Conservation (phyloP, 2,329 filamentous ascomycete genomes). For the Alternaria hordeiaustralica region DNA sequence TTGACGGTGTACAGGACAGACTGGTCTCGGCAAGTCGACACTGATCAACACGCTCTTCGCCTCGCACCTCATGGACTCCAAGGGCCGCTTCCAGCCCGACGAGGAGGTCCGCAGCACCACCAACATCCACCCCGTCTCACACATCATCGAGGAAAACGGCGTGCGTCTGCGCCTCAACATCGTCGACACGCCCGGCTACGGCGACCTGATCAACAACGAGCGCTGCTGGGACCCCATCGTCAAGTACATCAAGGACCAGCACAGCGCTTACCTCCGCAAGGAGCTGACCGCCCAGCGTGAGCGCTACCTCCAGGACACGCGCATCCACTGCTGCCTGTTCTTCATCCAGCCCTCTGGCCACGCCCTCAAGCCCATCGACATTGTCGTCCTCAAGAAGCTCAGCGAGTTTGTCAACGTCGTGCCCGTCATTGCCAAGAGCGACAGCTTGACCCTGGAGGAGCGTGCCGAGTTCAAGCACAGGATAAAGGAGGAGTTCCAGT, state of each 20-base stretch:
- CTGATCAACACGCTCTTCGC: conserved; percentile 99
- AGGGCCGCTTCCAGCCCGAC: conserved; percentile 90
- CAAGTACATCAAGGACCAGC: conserved; percentile 99
- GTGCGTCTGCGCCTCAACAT: conserved; percentile 98
- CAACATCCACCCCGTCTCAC: conserved; percentile 96
- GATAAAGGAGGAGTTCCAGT: conserved; percentile 99
- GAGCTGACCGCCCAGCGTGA: conserved; percentile 99
- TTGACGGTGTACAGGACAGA: conserved; percentile 73
- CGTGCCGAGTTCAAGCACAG: conserved; percentile 93
- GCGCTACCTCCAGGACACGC: conserved; percentile 98
- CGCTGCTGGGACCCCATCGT: conserved; percentile 99
- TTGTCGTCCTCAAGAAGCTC: conserved; percentile 99
- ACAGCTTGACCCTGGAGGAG: conserved; percentile 95
- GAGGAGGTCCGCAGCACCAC: conserved; percentile 95
- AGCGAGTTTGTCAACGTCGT: conserved; percentile 99
- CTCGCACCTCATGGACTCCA: conserved; percentile 98
- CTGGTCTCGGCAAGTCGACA: conserved; percentile 97
- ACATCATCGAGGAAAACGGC: conserved; percentile 99
- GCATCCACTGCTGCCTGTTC: conserved; percentile 99
- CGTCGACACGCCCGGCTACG: conserved; percentile 97
- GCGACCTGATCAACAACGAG: conserved; percentile 99
- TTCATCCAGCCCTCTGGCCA: conserved; percentile 99
- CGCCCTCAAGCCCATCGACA: conserved; percentile 98
- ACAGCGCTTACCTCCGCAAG: conserved; percentile 98
- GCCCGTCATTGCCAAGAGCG: conserved; percentile 97